These are phyloP conservation scores for Thelonectria discophora DNA, from an alignment of 2,329 filamentous ascomycete species.

Conservation along the genomic window DNA sequence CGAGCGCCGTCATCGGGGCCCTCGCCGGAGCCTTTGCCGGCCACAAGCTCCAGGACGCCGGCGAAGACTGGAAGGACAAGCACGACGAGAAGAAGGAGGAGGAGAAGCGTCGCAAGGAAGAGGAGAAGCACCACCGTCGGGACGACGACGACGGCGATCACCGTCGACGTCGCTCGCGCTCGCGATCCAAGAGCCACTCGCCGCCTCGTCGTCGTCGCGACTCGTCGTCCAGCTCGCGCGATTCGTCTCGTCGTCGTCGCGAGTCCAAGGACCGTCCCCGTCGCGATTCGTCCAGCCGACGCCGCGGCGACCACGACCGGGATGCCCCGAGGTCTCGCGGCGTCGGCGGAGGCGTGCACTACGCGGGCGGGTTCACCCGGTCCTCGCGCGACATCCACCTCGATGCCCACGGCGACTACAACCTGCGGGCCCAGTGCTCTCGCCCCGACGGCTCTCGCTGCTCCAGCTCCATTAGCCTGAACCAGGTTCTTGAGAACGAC, in stretches of 20 bases:
- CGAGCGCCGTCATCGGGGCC: conserved; percentile 50
- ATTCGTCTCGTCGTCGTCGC: conserved; percentile 16
- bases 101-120: conserved; percentile 25
- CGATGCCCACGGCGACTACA: conserved; percentile 46
- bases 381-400: conserved; percentile 49
- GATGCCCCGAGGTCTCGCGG: conserved; percentile 21
- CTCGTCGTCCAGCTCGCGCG: not conserved
- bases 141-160: conserved; percentile 18
- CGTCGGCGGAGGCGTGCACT: conserved; percentile 25
- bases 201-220: conserved; percentile 8
- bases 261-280: not conserved
- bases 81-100: conserved; percentile 47
- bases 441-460: conserved; percentile 46
- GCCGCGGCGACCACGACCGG: not conserved
- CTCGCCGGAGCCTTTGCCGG: conserved; percentile 53
- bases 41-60: conserved; percentile 53
- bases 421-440: conserved; percentile 47
- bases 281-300: conserved; percentile 1
- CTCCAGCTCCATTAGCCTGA: conserved; percentile 48
- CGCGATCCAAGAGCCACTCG: conserved; percentile 25
- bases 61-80: conserved; percentile 51
- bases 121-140: conserved; percentile 23
- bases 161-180: conserved; percentile 5
- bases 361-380: conserved; percentile 47
- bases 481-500: conserved; percentile 49